Conservation (phyloP, 2,329 filamentous ascomycete species). For the Aspergillus sp. region DNA sequence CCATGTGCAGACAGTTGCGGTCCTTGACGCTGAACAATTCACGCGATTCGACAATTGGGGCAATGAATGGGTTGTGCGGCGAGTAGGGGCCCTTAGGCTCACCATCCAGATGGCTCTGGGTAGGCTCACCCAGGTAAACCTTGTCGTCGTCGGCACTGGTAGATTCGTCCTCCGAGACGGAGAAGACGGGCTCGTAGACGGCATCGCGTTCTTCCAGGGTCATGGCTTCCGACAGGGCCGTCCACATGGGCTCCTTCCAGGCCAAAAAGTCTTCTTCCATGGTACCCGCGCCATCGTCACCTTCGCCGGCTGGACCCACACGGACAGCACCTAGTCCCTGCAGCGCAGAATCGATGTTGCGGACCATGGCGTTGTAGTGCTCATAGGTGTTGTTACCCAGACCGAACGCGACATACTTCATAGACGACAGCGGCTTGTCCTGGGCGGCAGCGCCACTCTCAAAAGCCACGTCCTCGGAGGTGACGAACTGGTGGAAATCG, state of each 20-base stretch:
- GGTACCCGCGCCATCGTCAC: slow-evolving; percentile 93
- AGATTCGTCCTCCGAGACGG: slow-evolving; percentile 66
- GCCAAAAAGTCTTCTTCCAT: slow-evolving; percentile 99
- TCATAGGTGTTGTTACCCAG: slow-evolving; percentile 99
- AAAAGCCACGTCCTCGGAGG: slow-evolving; percentile 71
- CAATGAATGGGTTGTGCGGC: slow-evolving; percentile 93
- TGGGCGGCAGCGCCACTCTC: slow-evolving; percentile 55
- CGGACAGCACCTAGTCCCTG: slow-evolving; percentile 73
- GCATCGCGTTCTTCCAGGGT: slow-evolving; percentile 89
- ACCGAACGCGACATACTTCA: slow-evolving; percentile 92
- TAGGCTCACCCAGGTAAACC: slow-evolving; percentile 92
- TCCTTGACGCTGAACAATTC: slow-evolving; percentile 86
- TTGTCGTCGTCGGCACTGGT: slow-evolving; percentile 65
- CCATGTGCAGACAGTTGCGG: slow-evolving; percentile 92
- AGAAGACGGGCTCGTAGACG: slow-evolving; percentile 88
- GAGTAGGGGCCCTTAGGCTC: slow-evolving; percentile 82
- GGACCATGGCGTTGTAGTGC: slow-evolving; percentile 98
- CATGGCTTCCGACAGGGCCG: slow-evolving; percentile 72
- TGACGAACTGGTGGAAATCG: slow-evolving; percentile 95
- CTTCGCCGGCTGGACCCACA: slow-evolving; percentile 84
- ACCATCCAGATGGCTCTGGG: slow-evolving; percentile 89
- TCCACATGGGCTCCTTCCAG: slow-evolving; percentile 99
- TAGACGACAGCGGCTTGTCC: slow-evolving; percentile 66
- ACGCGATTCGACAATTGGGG: slow-evolving; percentile 80
- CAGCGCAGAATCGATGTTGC: slow-evolving; percentile 74